phyloP scores from a whole-genome alignment of 352 stramenopile species.

The Salisapilia sapeloensis region DNA sequence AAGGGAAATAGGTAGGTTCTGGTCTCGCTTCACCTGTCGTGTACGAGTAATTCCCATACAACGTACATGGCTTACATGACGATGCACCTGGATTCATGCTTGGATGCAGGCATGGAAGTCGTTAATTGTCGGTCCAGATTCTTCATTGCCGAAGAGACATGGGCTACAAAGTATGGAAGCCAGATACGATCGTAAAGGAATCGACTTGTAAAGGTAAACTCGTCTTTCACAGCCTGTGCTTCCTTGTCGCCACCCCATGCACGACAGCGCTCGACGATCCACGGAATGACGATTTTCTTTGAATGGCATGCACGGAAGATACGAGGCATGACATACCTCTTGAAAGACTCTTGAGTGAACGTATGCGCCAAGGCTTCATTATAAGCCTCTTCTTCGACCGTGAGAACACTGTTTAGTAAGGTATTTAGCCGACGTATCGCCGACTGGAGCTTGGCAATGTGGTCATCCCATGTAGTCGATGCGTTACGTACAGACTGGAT shows the following conservation, averaged over 20 bases:
- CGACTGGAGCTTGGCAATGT: conserved; percentile 27
- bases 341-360: conserved; percentile 56
- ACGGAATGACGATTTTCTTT: conserved; percentile 56
- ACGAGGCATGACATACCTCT: conserved; percentile 56
- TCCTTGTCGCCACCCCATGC: conserved; percentile 46
- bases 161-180: conserved; percentile 46
- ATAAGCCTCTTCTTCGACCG: conserved; percentile 42
- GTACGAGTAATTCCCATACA: too few relatives aligned
- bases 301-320: conserved; percentile 44
- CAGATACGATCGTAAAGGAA: conserved; percentile 72
- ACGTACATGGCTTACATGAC: too few relatives aligned
- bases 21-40: too few relatives aligned
- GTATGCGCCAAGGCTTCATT: conserved; percentile 36
- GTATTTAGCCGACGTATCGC: conserved; percentile 62
- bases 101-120: too few relatives aligned
- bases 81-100: too few relatives aligned
- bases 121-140: too few relatives aligned
- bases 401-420: conserved; percentile 41
- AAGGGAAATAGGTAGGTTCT: too few relatives aligned
- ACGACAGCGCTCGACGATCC: conserved; percentile 63
- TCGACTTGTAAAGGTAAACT: conserved; percentile 50
- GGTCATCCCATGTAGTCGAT: conserved; percentile 20
- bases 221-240: conserved; percentile 42
- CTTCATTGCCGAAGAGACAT: conserved; percentile 61
- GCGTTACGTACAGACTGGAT: conserved; percentile 25